phyloP scores from a whole-genome alignment of 345 rosid species.

The Populus deltoides region DNA sequence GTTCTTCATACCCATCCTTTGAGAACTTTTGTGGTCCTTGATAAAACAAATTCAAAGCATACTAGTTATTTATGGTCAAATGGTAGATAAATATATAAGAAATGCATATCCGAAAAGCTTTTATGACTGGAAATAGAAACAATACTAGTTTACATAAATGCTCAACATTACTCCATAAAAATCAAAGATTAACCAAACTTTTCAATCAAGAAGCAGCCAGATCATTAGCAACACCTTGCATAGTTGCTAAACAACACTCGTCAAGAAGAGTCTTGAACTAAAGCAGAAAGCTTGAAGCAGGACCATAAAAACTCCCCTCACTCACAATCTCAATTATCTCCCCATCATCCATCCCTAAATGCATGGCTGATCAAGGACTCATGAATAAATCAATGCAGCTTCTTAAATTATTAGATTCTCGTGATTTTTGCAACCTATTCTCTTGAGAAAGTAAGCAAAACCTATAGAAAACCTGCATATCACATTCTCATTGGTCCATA shows the following conservation, averaged over 20 bases:
- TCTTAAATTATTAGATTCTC: too few species aligned
- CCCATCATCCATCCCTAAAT: not conserved
- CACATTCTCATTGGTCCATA: too few species aligned
- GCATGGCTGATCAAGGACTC: too few species aligned
- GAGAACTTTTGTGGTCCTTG: slow-evolving; percentile 86
- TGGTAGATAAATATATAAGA: not conserved
- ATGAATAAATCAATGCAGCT: too few species aligned
- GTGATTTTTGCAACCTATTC: too few species aligned
- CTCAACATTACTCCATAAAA: not conserved
- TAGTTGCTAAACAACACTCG: not conserved
- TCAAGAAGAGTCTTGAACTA: not conserved
- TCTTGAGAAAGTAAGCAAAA: too few species aligned
- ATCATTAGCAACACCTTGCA: not conserved
- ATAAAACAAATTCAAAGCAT: slow-evolving; percentile 21
- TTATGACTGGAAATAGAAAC: not conserved
- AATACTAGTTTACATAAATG: not conserved
- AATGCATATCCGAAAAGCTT: not conserved
- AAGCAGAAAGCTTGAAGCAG: not conserved
- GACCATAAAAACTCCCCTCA: not conserved
- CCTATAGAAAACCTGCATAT: too few species aligned
- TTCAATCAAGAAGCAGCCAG: not conserved
- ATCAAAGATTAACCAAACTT: not conserved
- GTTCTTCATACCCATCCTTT: slow-evolving; percentile 84
- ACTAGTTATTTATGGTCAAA: slow-evolving; percentile 11
- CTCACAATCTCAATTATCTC: not conserved